Percentiles rank a stretch among this genome's conserved stretches.
Evolutionary conservation across 192 early-diverging fungal species (phyloP).

Genomic region (Kickxella alabastrina): DNA sequence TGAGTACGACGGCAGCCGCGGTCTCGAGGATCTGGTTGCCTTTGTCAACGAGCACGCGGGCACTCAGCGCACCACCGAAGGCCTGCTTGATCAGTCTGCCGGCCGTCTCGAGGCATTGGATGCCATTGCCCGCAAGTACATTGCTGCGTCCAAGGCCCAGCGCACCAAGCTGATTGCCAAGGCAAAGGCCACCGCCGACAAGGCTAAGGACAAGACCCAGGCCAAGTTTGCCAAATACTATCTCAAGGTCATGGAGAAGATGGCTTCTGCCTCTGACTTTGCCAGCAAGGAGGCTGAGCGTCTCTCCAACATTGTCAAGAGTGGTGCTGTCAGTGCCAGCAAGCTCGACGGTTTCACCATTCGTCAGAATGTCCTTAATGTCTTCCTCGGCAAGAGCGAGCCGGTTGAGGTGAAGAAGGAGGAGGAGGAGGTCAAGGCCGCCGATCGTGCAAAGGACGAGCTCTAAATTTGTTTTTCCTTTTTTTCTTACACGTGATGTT

Average conservation of each 20-base stretch:
- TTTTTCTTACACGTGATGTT: conserved; percentile 2
- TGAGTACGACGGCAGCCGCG: conserved; percentile 71
- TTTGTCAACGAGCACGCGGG: conserved; percentile 85
- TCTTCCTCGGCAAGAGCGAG: conserved; percentile 45
- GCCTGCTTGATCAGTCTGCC: conserved; percentile 61
- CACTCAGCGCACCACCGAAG: conserved; percentile 70
- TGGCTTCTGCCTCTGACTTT: conserved; percentile 64
- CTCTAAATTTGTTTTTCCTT: conserved; percentile 17
- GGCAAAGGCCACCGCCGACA: conserved; percentile 46
- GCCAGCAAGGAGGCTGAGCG: conserved; percentile 75
- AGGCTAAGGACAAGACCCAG: conserved; percentile 43
- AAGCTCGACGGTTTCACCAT: conserved; percentile 85
- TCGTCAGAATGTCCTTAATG: conserved; percentile 78
- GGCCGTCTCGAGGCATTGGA: conserved; percentile 37
- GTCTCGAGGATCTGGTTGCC: conserved; percentile 65
- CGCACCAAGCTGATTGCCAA: conserved; percentile 50
- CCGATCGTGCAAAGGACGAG: conserved; percentile 45
- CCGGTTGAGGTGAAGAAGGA: conserved; percentile 20
- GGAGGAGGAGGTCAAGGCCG: conserved; percentile 18
- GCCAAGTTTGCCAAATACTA: conserved; percentile 76
- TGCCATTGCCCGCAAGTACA: conserved; percentile 58
- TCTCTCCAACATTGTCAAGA: conserved; percentile 70
- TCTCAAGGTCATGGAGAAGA: conserved; percentile 88
- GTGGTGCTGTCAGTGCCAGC: conserved; percentile 60
- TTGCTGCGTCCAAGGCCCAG: conserved; percentile 50